Conservation (phyloP, 2,329 filamentous ascomycete genomes). For the Aspergillus terreus region DNA sequence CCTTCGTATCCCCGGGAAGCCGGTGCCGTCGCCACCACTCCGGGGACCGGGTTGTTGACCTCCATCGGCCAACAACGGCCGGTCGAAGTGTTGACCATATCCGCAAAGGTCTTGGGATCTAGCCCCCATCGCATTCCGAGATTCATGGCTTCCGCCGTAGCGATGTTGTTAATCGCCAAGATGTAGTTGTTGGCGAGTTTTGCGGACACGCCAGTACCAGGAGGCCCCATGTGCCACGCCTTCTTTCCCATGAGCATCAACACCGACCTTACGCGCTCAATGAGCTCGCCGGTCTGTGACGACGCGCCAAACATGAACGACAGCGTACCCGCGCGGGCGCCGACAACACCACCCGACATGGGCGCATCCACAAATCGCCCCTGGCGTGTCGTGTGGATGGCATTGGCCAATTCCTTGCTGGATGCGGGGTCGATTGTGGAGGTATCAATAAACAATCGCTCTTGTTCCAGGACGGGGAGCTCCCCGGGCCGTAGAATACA, state of each 20-base stretch:
- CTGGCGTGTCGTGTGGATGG: conserved; percentile 62
- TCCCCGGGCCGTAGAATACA: conserved; percentile 63
- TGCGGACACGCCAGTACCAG: conserved; percentile 80
- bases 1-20: conserved; percentile 72
- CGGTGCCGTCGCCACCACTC: conserved; percentile 73
- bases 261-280: conserved; percentile 64
- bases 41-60: conserved; percentile 89
- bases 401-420: conserved; percentile 71
- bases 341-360: conserved; percentile 94
- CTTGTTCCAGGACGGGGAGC: conserved; percentile 50
- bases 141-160: conserved; percentile 64
- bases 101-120: conserved; percentile 65
- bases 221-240: conserved; percentile 78
- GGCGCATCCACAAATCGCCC: conserved; percentile 88
- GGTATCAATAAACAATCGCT: conserved; percentile 87
- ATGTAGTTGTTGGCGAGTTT: conserved; percentile 98
- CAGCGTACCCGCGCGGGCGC: conserved; percentile 78
- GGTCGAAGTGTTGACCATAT: conserved; percentile 88
- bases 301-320: conserved; percentile 92
- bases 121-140: conserved; percentile 62
- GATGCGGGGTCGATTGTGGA: conserved; percentile 93
- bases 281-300: conserved; percentile 42
- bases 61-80: conserved; percentile 96
- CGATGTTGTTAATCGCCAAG: conserved; percentile 86
- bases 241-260: conserved; percentile 80